A percentile compares a stretch with the other conserved stretches of the same genome.
Evolutionary conservation across 164 flowering plant species (phyloP).

Genomic region (Umbilicus rupestris): DNA sequence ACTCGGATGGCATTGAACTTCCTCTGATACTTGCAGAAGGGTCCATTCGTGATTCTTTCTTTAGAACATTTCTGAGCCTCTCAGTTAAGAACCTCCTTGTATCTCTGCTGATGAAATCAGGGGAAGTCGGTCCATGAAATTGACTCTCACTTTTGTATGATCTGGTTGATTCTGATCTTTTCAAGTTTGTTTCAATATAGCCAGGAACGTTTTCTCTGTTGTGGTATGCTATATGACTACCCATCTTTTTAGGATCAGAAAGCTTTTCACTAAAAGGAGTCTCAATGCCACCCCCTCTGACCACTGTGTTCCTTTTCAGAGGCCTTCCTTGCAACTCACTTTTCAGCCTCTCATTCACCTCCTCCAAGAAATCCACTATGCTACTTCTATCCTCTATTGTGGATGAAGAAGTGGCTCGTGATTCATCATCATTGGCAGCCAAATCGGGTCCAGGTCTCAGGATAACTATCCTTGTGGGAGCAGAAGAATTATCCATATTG

Average conservation of each 20-base stretch:
- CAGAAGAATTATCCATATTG: slow-evolving; percentile 21
- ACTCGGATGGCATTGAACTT: slow-evolving; percentile 24
- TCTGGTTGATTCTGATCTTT: slow-evolving; percentile 71
- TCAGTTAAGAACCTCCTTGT: slow-evolving; percentile 62
- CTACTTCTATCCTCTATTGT: slow-evolving; percentile 42
- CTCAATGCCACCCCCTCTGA: slow-evolving; percentile 63
- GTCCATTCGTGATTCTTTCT: slow-evolving; percentile 27
- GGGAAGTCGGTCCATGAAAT: slow-evolving; percentile 40
- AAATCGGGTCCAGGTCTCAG: slow-evolving; percentile 83
- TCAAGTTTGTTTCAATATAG: slow-evolving; percentile 44
- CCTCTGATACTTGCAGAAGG: slow-evolving; percentile 16
- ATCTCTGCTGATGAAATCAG: slow-evolving; percentile 57
- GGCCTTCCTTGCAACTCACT: slow-evolving; percentile 57
- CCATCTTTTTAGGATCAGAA: slow-evolving; percentile 48
- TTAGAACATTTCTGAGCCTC: slow-evolving; percentile 58
- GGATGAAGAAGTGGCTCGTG: slow-evolving; percentile 46
- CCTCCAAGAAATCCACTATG: slow-evolving; percentile 81
- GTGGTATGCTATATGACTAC: slow-evolving; percentile 49
- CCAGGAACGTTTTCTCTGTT: slow-evolving; percentile 53
- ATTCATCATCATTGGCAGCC: slow-evolving; percentile 33
- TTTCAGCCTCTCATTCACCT: slow-evolving; percentile 73
- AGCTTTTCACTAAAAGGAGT: slow-evolving; percentile 60
- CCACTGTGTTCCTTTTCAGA: slow-evolving; percentile 26
- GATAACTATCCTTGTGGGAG: slow-evolving; percentile 69
- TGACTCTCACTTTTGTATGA: slow-evolving; percentile 62